Base-by-base conservation (phyloP, 2,329 filamentous ascomycete genomes). In the Arthrobotrys entomopaga region DNA sequence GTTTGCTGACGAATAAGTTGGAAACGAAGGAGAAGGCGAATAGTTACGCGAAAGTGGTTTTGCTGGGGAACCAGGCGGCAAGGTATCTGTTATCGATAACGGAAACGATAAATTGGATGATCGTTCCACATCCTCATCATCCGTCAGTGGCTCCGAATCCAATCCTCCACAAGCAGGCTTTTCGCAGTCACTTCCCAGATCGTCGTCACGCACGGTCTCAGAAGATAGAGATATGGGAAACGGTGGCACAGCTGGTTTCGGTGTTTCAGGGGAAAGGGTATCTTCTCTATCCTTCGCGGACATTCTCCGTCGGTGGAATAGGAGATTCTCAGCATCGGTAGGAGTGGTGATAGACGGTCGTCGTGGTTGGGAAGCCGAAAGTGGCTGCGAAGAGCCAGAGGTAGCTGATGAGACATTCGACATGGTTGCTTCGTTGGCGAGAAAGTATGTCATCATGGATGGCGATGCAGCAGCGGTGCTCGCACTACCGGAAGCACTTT, bases 401-500 rank as follows among this genome's bases (percentile, higher is more conserved):
- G 75, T 43, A 53, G 50, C 80, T 79, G 58, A 82, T 78, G 52
- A 82, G 81, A 10, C 72, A 26, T 65, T 67, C 19, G 61, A 67
- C 72, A 86, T 80, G 10, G 82, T 80, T 52, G 83, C 82, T 79
- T 86, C 85, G 77, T 86, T 84, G 77, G 83, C 83, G 57, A 87
- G 78, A 75, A 85, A 83, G 76, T 84, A 86, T 61, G 83, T 85
- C 84, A 86, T 86, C 54, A 85, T 83, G 61, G 82, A 82, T 75
- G 78, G 80, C 52, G 80, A 77, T 63, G 77, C 78, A 48, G 67
- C 67, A 42, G 67, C 76, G 7, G 71, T 65, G 42, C 67, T 46
- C 24, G 66, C 29, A 20, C 70, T 72, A 34, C 65, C 69, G 22
- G 73, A 29, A 53, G 65, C 66, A 54, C 58, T 56, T 19, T 76